Evolutionary conservation across 1,284 basidiomycete species (phyloP), one percentile per base, ranked within the genome.

Genomic region (Ceratobasidium sp.): DNA sequence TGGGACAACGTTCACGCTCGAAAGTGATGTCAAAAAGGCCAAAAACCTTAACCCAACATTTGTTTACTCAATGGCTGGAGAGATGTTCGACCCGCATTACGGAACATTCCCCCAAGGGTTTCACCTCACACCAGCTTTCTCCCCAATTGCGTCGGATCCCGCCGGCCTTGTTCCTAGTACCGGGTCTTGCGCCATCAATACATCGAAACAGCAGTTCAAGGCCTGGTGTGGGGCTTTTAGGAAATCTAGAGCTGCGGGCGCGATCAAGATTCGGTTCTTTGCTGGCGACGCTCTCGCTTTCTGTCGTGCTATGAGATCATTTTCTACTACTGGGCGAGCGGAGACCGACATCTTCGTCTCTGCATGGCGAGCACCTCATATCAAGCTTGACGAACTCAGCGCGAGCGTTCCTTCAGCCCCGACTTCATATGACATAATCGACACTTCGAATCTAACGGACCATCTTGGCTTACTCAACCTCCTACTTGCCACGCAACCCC

Each of bases 401-500:
- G 16, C 23, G 1, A 21, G 38, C 7, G 52, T 16, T 13, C 41
- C 26, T 2, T 23, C 41, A 1, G 38, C 32, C 18, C 67, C 54
- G 1, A 41, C 35, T n/a, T 14, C 44, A 8, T 71, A 49, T n/a
- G 69, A 71, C 44, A 46, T 71, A 18, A 71, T 71, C 32, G 69
- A 71, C 16, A 71, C 69, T n/a, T 71, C 69, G 1, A 61, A 52
- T 32, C 57, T 71, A 13, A 61, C 57, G 0, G 57, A 71, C 23
- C 44, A 61, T 18, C 57, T 71, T 38, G 57, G 32, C 16, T 21
- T 71, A n/a, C 13, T 71, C 30, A 71, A 71, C 38, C 18, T 71
- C 4, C 26, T 71, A 7, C 11, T 52, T 13, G 57, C 38, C 2
- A n/a, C 69, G 1, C 69, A 35, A 11, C 55, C 69, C 3, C 57